Percentiles rank a stretch among this genome's conserved stretches.
These are phyloP conservation scores for Solanum virginianum DNA, from an alignment of 257 asterid species.

Conservation along the genomic window DNA sequence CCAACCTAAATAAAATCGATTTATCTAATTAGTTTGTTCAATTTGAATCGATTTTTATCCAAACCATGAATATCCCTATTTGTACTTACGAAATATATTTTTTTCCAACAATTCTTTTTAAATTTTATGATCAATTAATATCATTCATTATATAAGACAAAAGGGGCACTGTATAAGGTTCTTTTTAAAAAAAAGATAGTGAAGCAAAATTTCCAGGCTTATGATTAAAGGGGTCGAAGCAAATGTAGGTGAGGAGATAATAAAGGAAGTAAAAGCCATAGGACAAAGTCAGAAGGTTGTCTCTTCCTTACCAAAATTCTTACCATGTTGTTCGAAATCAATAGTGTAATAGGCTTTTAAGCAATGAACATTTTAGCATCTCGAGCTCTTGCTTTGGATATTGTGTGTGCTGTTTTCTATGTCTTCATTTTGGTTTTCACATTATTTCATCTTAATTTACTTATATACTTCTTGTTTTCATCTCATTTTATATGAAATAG, in stretches of 20 bases:
- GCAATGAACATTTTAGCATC: not conserved
- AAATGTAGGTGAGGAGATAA: not conserved
- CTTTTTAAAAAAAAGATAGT: too few relatives aligned
- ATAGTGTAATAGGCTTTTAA: not conserved
- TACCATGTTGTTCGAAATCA: not conserved
- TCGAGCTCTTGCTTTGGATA: not conserved
- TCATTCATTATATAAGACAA: not conserved
- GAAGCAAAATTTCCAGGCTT: slow-evolving; percentile 4
- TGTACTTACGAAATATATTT: not conserved
- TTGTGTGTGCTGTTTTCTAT: not conserved
- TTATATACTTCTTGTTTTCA: too few relatives aligned
- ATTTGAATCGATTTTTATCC: too few relatives aligned
- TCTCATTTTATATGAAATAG: too few relatives aligned
- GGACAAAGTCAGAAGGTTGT: slow-evolving; percentile 1
- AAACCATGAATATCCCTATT: not conserved
- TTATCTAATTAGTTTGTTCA: too few relatives aligned
- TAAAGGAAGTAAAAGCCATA: not conserved
- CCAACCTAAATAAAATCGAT: too few relatives aligned
- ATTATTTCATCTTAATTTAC: too few relatives aligned
- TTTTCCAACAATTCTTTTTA: too few relatives aligned
- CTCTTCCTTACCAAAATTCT: not conserved
- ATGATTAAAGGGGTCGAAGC: slow-evolving; percentile 13
- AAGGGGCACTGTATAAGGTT: not conserved
- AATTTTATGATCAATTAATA: not conserved
- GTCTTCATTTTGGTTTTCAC: not conserved